Conservation (phyloP, 768 basidiomycete genomes). For the Mycena latifolia region DNA sequence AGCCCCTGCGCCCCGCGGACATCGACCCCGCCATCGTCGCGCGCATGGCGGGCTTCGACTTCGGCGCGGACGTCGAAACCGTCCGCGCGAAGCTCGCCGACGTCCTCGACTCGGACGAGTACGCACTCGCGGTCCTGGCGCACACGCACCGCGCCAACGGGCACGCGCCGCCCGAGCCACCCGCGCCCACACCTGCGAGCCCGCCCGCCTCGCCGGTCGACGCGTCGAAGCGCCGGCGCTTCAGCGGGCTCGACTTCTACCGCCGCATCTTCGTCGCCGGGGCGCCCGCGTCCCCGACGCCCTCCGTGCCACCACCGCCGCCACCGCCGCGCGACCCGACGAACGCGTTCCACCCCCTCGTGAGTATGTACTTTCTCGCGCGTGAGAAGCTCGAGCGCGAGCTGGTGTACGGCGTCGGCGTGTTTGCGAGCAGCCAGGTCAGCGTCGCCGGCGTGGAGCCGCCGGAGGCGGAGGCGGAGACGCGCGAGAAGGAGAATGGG, state of each 20-base stretch:
- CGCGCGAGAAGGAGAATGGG: slow-evolving; percentile 33
- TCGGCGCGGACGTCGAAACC: slow-evolving; percentile 78
- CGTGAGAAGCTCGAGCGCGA: slow-evolving; percentile 97
- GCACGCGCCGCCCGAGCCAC: slow-evolving; percentile 8
- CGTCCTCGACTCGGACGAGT: slow-evolving; percentile 85
- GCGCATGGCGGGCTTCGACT: slow-evolving; percentile 97
- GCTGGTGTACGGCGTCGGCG: slow-evolving; percentile 78
- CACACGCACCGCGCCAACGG: slow-evolving; percentile 79
- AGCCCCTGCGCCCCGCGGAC: slow-evolving; percentile 87
- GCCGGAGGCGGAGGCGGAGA: neutral
- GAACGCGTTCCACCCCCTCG: slow-evolving; percentile 91
- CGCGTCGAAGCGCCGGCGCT: slow-evolving; percentile 56
- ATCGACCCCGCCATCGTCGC: slow-evolving; percentile 87
- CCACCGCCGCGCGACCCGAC: slow-evolving; percentile 78
- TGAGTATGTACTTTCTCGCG: slow-evolving; percentile 97
- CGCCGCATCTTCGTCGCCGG: slow-evolving; percentile 85
- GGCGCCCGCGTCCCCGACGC: slow-evolving; percentile 43
- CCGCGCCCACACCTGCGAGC: neutral
- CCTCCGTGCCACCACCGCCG: slow-evolving; percentile 43
- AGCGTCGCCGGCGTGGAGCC: slow-evolving; percentile 58
- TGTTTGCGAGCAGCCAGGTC: slow-evolving; percentile 64
- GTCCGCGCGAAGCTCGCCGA: slow-evolving; percentile 84
- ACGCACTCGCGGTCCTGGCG: slow-evolving; percentile 75
- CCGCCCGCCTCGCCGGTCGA: slow-evolving; percentile 19
- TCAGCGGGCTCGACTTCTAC: slow-evolving; percentile 96